Conservation (phyloP, 345 rosid genomes). For the Heritiera littoralis region DNA sequence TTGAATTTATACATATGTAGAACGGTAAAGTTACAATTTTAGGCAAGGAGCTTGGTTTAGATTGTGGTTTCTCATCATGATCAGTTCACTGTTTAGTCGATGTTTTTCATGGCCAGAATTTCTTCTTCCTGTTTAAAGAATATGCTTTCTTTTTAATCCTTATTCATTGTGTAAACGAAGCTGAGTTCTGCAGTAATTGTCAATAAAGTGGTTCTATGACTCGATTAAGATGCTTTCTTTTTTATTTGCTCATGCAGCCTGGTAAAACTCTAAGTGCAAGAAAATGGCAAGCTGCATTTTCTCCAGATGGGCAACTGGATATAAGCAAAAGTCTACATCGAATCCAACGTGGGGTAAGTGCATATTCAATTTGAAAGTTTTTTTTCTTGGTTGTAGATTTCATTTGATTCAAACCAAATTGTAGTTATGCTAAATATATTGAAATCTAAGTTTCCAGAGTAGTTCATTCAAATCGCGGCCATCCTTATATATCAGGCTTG, state of each 20-base stretch:
- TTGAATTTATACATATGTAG: not conserved
- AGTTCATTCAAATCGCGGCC: not conserved
- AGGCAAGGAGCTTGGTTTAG: too few relatives aligned
- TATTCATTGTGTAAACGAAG: slow-evolving; percentile 1
- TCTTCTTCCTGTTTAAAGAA: not conserved
- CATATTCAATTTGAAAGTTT: not conserved
- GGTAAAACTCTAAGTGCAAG: slow-evolving; percentile 90
- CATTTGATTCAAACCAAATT: not conserved
- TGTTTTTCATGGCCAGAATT: not conserved
- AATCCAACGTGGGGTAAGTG: slow-evolving; percentile 83
- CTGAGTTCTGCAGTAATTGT: not conserved
- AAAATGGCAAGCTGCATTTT: slow-evolving; percentile 92
- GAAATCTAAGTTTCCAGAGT: not conserved
- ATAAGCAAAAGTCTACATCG: slow-evolving; percentile 75
- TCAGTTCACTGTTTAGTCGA: not conserved
- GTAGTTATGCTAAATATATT: not conserved
- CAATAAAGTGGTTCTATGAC: not conserved
- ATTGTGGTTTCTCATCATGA: not conserved
- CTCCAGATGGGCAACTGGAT: slow-evolving; percentile 74
- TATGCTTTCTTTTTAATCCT: slow-evolving; percentile 6
- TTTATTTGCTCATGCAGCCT: slow-evolving; percentile 52
- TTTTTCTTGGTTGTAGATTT: not conserved
- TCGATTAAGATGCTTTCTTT: not conserved
- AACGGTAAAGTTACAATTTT: too few relatives aligned
- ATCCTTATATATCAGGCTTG: not conserved